phyloP scores from a whole-genome alignment of 768 basidiomycete genomes.

The Boletus speciosus region DNA sequence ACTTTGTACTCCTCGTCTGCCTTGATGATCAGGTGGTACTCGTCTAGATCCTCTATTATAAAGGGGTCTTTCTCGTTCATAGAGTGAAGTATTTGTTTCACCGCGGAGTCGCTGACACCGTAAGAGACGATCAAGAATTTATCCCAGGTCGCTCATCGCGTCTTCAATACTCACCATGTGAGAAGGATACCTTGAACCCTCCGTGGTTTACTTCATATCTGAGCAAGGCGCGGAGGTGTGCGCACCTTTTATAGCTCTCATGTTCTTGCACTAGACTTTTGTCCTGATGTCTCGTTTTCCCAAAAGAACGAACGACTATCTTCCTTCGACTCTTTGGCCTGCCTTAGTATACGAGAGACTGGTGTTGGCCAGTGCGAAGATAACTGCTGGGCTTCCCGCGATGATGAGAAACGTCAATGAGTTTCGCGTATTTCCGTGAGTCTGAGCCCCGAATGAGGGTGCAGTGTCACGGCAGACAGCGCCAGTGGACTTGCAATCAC shows the following conservation, averaged over 20 bases:
- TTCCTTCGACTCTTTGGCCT: not conserved
- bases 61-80: slow-evolving; percentile 81
- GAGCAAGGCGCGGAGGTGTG: slow-evolving; percentile 8
- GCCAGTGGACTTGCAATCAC: not conserved
- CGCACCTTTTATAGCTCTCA: slow-evolving; percentile 66
- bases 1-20: slow-evolving; percentile 78
- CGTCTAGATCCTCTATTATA: slow-evolving; percentile 85
- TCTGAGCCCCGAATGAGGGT: not conserved
- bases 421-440: slow-evolving; percentile 1
- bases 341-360: too few species aligned
- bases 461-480: not conserved
- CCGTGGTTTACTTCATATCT: slow-evolving; percentile 3
- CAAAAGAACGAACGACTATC: not conserved
- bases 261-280: slow-evolving; percentile 18
- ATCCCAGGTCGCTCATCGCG: not conserved
- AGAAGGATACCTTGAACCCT: slow-evolving; percentile 53
- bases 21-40: slow-evolving; percentile 78
- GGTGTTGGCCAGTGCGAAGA: slow-evolving; percentile 1
- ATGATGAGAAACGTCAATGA: slow-evolving; percentile 14
- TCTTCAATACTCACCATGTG: slow-evolving; percentile 49
- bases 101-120: slow-evolving; percentile 69
- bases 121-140: not conserved
- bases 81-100: slow-evolving; percentile 80
- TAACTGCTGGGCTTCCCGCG: slow-evolving; percentile 1
- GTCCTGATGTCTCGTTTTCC: not conserved